Evolutionary conservation across 805 yeast species (phyloP).

Genomic region (Yamadazyma endophytica): DNA sequence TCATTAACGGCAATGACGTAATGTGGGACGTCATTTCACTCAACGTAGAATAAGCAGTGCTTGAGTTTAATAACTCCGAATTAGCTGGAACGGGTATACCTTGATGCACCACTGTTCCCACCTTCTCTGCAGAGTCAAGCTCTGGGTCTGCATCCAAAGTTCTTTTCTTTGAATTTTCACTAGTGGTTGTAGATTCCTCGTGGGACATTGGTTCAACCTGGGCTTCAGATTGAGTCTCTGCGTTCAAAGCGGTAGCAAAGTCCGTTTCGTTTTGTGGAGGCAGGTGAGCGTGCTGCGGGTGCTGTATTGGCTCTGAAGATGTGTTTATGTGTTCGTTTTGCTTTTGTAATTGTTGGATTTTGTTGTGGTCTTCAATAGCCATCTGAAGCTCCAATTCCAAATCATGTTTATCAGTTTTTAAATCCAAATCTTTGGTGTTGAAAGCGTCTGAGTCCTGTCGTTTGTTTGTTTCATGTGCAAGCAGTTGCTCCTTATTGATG

Average conservation of each 20-base stretch:
- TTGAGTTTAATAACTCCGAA: constrained; percentile 38
- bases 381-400: too few relatives aligned
- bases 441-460: too few relatives aligned
- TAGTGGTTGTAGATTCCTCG: constrained; percentile 17
- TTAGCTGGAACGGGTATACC: constrained; percentile 32
- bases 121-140: not conserved
- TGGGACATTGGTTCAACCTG: not conserved
- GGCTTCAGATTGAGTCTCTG: not conserved
- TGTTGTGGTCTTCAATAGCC: constrained; percentile 15
- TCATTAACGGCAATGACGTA: constrained; percentile 29
- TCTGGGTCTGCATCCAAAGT: constrained; percentile 6
- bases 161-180: constrained; percentile 25
- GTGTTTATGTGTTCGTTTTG: too few relatives aligned
- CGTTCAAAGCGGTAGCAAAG: too few relatives aligned
- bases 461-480: too few relatives aligned
- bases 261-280: too few relatives aligned
- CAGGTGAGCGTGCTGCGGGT: too few relatives aligned
- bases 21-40: constrained; percentile 36
- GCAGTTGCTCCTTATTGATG: constrained; percentile 3
- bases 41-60: constrained; percentile 38
- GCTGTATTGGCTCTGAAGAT: too few relatives aligned
- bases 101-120: constrained; percentile 16
- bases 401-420: too few relatives aligned
- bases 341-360: constrained; percentile 1
- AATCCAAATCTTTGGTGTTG: too few relatives aligned